Conservation (phyloP, 169 alveolate species). For the Blepharisma undulans region DNA sequence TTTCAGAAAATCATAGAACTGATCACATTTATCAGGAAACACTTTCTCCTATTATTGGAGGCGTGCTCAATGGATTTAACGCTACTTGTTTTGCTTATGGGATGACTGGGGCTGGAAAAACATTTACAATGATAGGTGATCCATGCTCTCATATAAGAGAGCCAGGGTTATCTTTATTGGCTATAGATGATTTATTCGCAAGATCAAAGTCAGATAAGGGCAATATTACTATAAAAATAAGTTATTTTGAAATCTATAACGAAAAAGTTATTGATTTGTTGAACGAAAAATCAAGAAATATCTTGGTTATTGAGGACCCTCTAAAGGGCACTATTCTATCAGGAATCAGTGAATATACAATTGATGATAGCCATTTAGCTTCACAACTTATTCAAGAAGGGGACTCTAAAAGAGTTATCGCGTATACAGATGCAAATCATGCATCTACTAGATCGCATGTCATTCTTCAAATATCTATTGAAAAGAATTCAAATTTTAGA, state of each 20-base stretch:
- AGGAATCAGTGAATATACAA: constrained; percentile 78
- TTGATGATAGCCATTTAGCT: constrained; percentile 83
- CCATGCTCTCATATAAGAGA: not conserved
- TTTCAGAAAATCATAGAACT: not conserved
- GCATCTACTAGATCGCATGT: constrained; percentile 91
- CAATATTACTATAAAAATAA: constrained; percentile 40
- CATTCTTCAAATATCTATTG: constrained; percentile 78
- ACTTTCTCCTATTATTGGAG: constrained; percentile 68
- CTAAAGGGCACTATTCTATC: constrained; percentile 89
- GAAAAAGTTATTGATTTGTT: constrained; percentile 92
- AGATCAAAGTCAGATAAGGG: not conserved
- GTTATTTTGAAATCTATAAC: constrained; percentile 91
- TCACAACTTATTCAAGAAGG: constrained; percentile 87
- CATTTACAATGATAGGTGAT: constrained; percentile 84
- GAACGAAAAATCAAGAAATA: constrained; percentile 64
- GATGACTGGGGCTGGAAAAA: constrained; percentile 87
- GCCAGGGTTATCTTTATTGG: not conserved
- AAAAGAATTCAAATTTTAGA: constrained; percentile 78
- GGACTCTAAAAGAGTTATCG: constrained; percentile 90
- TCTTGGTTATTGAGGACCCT: constrained; percentile 93
- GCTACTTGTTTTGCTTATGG: constrained; percentile 83
- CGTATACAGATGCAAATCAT: constrained; percentile 93
- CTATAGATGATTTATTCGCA: not conserved
- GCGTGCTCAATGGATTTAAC: constrained; percentile 86
- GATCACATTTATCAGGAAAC: not conserved